phyloP scores from a whole-genome alignment of 495 filamentous ascomycete genomes.

The Oleoguttula mirabilis region DNA sequence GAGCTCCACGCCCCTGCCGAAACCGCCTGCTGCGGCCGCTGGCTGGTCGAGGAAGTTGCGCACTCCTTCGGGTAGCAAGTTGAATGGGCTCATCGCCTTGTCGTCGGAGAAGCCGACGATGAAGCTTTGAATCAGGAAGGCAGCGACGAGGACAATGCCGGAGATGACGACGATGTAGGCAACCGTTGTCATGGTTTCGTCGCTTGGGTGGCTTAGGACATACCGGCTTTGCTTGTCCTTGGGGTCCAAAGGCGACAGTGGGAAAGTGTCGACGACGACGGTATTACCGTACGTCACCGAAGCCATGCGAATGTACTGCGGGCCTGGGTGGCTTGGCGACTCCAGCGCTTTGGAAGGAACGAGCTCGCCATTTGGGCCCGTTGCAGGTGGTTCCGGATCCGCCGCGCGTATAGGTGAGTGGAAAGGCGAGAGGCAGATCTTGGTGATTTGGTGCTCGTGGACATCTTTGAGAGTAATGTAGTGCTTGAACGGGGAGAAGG shows the following conservation, averaged over 20 bases:
- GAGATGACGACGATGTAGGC: conserved; percentile 42
- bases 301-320: conserved; percentile 64
- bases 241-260: conserved; percentile 45
- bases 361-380: conserved; percentile 28
- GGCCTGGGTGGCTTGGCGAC: conserved; percentile 15
- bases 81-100: conserved; percentile 43
- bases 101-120: conserved; percentile 51
- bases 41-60: conserved; percentile 25
- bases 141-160: conserved; percentile 42
- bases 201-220: conserved; percentile 47
- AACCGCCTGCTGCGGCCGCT: conserved; percentile 6
- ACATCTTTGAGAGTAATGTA: conserved; percentile 58
- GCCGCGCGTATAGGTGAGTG: conserved; percentile 38
- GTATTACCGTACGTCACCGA: conserved; percentile 78
- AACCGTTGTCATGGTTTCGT: conserved; percentile 37
- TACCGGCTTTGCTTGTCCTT: conserved; percentile 48
- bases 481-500: conserved; percentile 43
- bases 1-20: conserved; percentile 1
- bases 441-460: conserved; percentile 77
- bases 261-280: conserved; percentile 71
- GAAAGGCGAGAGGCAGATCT: conserved; percentile 66
- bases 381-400: background rate
- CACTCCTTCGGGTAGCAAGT: conserved; percentile 23
- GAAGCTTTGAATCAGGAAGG: conserved; percentile 52
- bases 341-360: conserved; percentile 28